Evolutionary conservation across 768 basidiomycete genomes (phyloP), one percentile per base, ranked within the genome.

Genomic region (Panaeolus cyanescens): DNA sequence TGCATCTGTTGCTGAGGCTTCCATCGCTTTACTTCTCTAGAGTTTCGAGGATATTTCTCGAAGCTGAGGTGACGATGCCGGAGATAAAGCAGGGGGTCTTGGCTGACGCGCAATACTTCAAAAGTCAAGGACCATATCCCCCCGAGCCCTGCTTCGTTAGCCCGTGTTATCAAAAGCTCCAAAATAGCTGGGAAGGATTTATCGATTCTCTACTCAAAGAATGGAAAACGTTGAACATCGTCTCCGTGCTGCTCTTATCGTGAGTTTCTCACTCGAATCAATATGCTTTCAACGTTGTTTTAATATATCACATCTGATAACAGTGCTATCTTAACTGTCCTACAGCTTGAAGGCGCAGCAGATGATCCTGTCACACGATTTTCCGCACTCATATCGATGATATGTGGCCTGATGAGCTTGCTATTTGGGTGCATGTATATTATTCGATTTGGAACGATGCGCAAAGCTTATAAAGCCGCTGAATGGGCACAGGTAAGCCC

Each of bases 11-110:
- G 12, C 73, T 91, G n/a, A 78, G 85, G 19, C 77, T 90, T 6
- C 89, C 89, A 0, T 81, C 83, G 6, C 68, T 90, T 31, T 90
- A 90, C 66, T 90, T 86, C 70, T 81, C 85, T 3, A 82, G 89
- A 0, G 89, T 90, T 19, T 79, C 84, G 5, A 78, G 83, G 32
- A 79, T 90, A 32, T 88, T 89, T 61, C 82, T 86, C 60, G 87
- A 88, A 45, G 87, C 88, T 1, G 83, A 89, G 39, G 75, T 90
- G 37, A 84, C 83, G 55, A 78, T 81, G 67, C 81, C 80, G 5
- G 85, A 89, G 61, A 78, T 90, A 39, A 73, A 77, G 19, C 61
- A 71, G n/a, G 75, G 79, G 71, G 71, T 73, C 0, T 72, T 77
- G 39, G 63, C 67, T 7, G 64, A 68, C 5, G 59, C 65, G 7